Percentiles rank a stretch among this genome's conserved stretches.
Conservation (phyloP, 73 alveolate species). For the Vitrella brassicaformis region DNA sequence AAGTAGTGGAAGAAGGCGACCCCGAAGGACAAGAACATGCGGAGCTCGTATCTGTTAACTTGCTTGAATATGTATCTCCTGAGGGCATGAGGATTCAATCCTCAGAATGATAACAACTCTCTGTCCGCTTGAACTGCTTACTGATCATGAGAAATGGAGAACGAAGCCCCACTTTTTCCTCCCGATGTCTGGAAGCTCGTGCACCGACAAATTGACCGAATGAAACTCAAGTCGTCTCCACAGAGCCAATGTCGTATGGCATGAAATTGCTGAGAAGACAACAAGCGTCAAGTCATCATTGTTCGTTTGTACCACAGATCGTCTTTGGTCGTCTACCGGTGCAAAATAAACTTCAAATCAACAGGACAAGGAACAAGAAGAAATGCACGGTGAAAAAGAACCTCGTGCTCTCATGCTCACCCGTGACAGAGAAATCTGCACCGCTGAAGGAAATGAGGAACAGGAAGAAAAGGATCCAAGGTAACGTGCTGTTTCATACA, state of each 20-base stretch:
- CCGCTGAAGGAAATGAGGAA: too few relatives aligned
- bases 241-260: slow-evolving; percentile 23
- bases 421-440: too few relatives aligned
- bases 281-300: too few relatives aligned
- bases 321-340: too few relatives aligned
- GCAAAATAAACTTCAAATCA: too few relatives aligned
- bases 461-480: too few relatives aligned
- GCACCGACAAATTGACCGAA: slow-evolving; percentile 12
- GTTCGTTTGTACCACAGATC: too few relatives aligned
- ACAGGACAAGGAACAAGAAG: too few relatives aligned
- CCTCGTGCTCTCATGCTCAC: too few relatives aligned
- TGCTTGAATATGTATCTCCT: neutral
- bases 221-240: slow-evolving; percentile 26
- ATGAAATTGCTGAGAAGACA: too few relatives aligned
- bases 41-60: neutral
- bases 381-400: too few relatives aligned
- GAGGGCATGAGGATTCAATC: neutral
- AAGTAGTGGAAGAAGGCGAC: neutral
- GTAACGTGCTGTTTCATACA: too few relatives aligned
- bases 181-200: neutral
- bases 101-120: neutral
- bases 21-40: neutral
- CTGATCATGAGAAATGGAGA: slow-evolving; percentile 8
- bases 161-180: slow-evolving; percentile 8
- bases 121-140: neutral